Percentiles rank a stretch among this genome's conserved stretches.
phyloP scores from a whole-genome alignment of 1,139 yeast genomes.

The Suhomyces wounanorum region DNA sequence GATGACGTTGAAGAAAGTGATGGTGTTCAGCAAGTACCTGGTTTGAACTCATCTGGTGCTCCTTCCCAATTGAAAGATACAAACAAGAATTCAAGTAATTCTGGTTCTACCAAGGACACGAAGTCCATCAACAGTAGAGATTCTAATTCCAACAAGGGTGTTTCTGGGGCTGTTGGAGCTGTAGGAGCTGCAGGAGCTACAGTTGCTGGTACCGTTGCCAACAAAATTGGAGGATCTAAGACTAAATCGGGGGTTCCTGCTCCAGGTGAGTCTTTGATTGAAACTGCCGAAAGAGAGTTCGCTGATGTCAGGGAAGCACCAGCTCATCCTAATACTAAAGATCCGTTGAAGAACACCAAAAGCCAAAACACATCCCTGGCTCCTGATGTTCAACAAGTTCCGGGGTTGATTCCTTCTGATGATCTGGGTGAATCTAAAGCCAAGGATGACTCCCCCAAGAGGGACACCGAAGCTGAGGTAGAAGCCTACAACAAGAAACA shows the following conservation, averaged over 20 bases:
- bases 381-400: conserved; percentile 16
- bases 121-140: background rate
- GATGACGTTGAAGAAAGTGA: conserved; percentile 9
- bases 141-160: conserved; percentile 3
- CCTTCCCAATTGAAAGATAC: background rate
- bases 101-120: background rate
- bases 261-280: conserved; percentile 24
- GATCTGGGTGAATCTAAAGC: conserved; percentile 11
- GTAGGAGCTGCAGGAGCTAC: conserved; percentile 17
- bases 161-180: conserved; percentile 9
- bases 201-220: conserved; percentile 15
- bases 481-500: conserved; percentile 32
- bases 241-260: conserved; percentile 6
- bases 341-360: conserved; percentile 5
- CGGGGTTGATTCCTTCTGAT: conserved; percentile 12
- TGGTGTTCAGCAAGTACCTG: conserved; percentile 16
- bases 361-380: conserved; percentile 2
- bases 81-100: background rate
- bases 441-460: conserved; percentile 5
- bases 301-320: conserved; percentile 27
- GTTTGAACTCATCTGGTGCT: conserved; percentile 3
- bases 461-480: conserved; percentile 25
- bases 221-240: background rate
- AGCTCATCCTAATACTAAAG: conserved; percentile 17
- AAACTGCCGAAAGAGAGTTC: conserved; percentile 23